Evolutionary conservation across 2,329 filamentous ascomycete species (phyloP).

Genomic region (Cytospora paraplurivora): DNA sequence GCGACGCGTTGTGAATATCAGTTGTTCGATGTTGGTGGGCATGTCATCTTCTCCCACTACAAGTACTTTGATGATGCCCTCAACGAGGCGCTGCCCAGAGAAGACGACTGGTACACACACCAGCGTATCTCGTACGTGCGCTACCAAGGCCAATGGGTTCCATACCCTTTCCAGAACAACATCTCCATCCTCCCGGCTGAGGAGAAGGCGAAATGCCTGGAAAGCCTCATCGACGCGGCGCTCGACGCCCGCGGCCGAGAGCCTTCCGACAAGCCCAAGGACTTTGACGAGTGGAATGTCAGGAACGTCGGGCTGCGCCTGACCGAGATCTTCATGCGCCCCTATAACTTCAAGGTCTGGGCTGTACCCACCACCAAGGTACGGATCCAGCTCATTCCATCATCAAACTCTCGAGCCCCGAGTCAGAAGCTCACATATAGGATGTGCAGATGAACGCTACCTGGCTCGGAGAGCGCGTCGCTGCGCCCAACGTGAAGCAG

Average conservation of each 20-base stretch:
- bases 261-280: conserved; percentile 74
- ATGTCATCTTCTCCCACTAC: conserved; percentile 99
- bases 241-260: conserved; percentile 81
- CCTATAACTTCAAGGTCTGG: conserved; percentile 99
- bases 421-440: conserved; percentile 10
- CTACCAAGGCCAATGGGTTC: conserved; percentile 95
- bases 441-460: conserved; percentile 86
- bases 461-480: conserved; percentile 98
- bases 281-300: conserved; percentile 98
- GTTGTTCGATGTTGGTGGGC: conserved; percentile 98
- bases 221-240: conserved; percentile 94
- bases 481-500: conserved; percentile 91
- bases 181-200: conserved; percentile 97
- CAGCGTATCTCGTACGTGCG: conserved; percentile 99
- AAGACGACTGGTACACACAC: conserved; percentile 95
- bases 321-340: conserved; percentile 96
- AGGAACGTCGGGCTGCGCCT: conserved; percentile 87
- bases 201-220: conserved; percentile 91
- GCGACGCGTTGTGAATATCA: conserved; percentile 41
- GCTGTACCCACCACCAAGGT: conserved; percentile 91
- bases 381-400: conserved; percentile 49
- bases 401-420: too few relatives aligned
- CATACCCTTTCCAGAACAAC: conserved; percentile 99
- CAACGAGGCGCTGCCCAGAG: conserved; percentile 91
- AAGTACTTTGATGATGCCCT: conserved; percentile 99